Percentiles rank a stretch among this genome's conserved stretches.
Evolutionary conservation across 2,329 filamentous ascomycete genomes (phyloP).

Genomic region (Aspergillus piperis): DNA sequence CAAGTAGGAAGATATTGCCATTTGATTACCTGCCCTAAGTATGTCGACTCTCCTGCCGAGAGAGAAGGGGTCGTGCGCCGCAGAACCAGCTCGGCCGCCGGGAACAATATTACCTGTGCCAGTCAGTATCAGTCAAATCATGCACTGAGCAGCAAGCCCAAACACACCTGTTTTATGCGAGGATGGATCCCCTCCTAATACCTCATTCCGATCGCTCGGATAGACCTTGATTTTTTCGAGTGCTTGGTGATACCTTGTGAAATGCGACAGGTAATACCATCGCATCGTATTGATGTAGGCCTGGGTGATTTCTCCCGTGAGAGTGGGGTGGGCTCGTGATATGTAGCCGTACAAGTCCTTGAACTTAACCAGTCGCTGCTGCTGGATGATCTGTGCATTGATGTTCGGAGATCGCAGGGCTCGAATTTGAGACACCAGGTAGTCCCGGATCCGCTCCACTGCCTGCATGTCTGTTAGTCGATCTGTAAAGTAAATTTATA

Average conservation of each 20-base stretch:
- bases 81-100: constrained; percentile 40
- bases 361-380: constrained; percentile 84
- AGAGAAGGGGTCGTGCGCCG: constrained; percentile 78
- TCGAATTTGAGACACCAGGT: constrained; percentile 92
- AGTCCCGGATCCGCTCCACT: constrained; percentile 91
- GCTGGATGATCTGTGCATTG: constrained; percentile 95
- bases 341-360: constrained; percentile 88
- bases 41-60: constrained; percentile 84
- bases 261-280: constrained; percentile 95
- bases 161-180: constrained; percentile 59
- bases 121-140: constrained; percentile 10
- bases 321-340: constrained; percentile 74
- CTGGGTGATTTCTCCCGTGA: constrained; percentile 85
- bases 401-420: constrained; percentile 91
- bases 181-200: constrained; percentile 75
- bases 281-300: constrained; percentile 98
- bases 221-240: constrained; percentile 85
- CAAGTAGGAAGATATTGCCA: constrained; percentile 81
- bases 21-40: constrained; percentile 70
- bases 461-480: constrained; percentile 54
- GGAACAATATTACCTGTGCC: constrained; percentile 39
- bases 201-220: constrained; percentile 76
- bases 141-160: not conserved
- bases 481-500: not conserved
- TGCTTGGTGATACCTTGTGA: constrained; percentile 80